Base-by-base conservation (phyloP, 768 basidiomycete species). In the Amanita rimosa region DNA sequence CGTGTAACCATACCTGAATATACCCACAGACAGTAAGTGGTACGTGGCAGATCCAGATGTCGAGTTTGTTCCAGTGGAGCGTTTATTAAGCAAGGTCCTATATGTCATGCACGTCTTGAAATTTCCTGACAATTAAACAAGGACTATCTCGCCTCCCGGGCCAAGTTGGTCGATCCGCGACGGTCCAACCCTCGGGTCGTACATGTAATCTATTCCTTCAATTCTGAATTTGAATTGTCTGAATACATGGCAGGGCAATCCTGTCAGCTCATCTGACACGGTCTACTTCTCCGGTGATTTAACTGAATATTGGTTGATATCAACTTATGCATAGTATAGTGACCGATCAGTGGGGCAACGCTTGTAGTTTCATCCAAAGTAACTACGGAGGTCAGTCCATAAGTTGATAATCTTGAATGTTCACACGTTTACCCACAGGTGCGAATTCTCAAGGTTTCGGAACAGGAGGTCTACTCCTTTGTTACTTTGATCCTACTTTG, bases 11-110 rank as follows among this genome's bases (percentile, higher is more conserved):
- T 8, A 16, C 11, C 21, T 57, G 29, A 40, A 7, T 10, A 37
- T 41, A 19, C 46, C 46, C 36, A 49, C 61, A 86, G 93, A 96
- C 53, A 85, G 81, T 33, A 79, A 84, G 59, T 87, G 87, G 66
- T 97, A 88, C 64, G 85, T 97, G n/a, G 75, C 90, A 1, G 96
- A 98, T 60, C 95, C 93, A 0, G 83, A 88, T 1, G 71, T 85
- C 21, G 72, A 71, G 35, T 73, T 83, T 49, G 72, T 93, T 7
- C 93, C 94, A 0, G 81, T 96, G 21, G 69, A 84, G 50, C 72
- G 91, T 60, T 68, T 99, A 8, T 65, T 99, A 39, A 91, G 85
- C 76, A 84, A 90, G 75, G 90, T 85, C 41, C 31, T 61, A 17
- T 24, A 19, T 34, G 3, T 33, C 4, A 33, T 36, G 6, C 5